Evolutionary conservation across 306 rosid species (phyloP).

Genomic region (Ceratonia siliqua): DNA sequence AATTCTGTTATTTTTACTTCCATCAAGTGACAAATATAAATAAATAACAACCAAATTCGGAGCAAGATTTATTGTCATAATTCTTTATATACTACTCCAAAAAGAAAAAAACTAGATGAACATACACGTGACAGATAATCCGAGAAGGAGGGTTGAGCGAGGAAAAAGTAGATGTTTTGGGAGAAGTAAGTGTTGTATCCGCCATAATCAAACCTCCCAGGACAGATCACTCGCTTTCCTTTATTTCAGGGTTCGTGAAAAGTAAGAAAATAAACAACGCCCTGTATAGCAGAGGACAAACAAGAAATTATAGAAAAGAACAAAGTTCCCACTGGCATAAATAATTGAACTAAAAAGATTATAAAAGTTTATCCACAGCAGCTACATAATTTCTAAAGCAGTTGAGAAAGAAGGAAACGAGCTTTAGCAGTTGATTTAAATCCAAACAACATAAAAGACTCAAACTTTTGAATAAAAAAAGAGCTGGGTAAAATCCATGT

Average conservation of each 20-base stretch:
- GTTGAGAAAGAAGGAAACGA: background rate
- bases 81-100: background rate
- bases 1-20: background rate
- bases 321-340: background rate
- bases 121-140: slow-evolving; percentile 82
- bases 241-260: background rate
- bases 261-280: background rate
- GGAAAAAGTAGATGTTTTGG: slow-evolving; percentile 53
- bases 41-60: background rate
- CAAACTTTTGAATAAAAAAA: background rate
- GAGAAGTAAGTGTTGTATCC: slow-evolving; percentile 50
- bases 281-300: background rate
- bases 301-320: background rate
- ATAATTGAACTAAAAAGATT: background rate
- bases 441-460: background rate
- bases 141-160: slow-evolving; percentile 55
- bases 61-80: background rate
- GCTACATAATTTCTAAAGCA: background rate
- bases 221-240: slow-evolving; percentile 9
- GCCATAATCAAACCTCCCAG: slow-evolving; percentile 48
- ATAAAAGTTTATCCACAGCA: background rate
- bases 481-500: background rate
- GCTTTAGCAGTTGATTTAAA: background rate
- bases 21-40: background rate
- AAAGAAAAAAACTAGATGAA: slow-evolving; percentile 8